Evolutionary conservation across 495 filamentous ascomycete genomes (phyloP).

Genomic region (Hypoxylon cercidicola): DNA sequence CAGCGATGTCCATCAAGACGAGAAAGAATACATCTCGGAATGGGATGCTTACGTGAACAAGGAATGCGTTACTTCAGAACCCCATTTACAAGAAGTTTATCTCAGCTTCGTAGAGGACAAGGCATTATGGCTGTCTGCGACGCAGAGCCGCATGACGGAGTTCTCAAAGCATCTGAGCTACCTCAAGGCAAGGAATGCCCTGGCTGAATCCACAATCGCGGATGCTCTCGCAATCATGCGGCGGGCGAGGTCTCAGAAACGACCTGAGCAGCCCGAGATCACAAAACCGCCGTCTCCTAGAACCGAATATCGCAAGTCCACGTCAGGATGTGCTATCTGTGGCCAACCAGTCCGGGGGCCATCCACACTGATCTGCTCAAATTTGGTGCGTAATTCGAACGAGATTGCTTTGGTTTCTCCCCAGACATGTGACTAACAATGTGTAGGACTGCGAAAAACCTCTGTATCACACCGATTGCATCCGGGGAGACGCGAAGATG

Average conservation of each 20-base stretch:
- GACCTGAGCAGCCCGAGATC: slow-evolving; percentile 31
- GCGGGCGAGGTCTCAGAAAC: slow-evolving; percentile 44
- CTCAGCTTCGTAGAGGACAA: slow-evolving; percentile 55
- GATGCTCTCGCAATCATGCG: slow-evolving; percentile 52
- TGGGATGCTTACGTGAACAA: slow-evolving; percentile 62
- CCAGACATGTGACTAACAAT: slow-evolving; percentile 30
- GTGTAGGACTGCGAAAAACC: slow-evolving; percentile 50
- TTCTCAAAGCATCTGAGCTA: slow-evolving; percentile 58
- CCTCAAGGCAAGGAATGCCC: slow-evolving; percentile 54
- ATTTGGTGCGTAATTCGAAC: slow-evolving; percentile 49
- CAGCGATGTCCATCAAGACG: slow-evolving; percentile 57
- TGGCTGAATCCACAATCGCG: slow-evolving; percentile 49
- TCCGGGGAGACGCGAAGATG: slow-evolving; percentile 30
- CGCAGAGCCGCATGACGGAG: slow-evolving; percentile 52
- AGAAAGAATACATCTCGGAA: slow-evolving; percentile 63
- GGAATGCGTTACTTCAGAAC: slow-evolving; percentile 57
- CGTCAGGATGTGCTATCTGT: slow-evolving; percentile 53
- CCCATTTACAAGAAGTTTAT: slow-evolving; percentile 57
- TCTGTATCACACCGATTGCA: slow-evolving; percentile 45
- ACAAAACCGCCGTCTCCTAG: slow-evolving; percentile 39
- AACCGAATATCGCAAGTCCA: slow-evolving; percentile 44
- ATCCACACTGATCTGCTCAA: slow-evolving; percentile 53
- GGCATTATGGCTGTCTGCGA: slow-evolving; percentile 55
- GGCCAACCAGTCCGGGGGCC: slow-evolving; percentile 52
- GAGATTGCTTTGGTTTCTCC: too few relatives aligned